phyloP scores from a whole-genome alignment of 257 asterid species.

The Primulina huaijiensis region DNA sequence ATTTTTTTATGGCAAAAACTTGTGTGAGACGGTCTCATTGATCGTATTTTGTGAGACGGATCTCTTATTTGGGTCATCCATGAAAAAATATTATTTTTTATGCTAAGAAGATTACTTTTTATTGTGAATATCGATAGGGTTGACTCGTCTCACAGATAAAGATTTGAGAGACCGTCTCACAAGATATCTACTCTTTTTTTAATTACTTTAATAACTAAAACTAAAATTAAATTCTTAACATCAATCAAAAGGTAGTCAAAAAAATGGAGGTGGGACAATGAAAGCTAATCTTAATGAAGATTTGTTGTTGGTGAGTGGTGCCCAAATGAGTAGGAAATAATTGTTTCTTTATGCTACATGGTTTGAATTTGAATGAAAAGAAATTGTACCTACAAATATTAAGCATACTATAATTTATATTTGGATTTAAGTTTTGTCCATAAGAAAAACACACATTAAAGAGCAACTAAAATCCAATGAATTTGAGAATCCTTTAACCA shows the following conservation, averaged over 20 bases:
- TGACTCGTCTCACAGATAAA: too few species aligned
- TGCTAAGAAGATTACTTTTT: too few species aligned
- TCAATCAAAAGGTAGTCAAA: constrained; percentile 50
- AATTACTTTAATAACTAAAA: too few species aligned
- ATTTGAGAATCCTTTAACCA: constrained; percentile 26
- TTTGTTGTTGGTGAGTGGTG: constrained; percentile 37
- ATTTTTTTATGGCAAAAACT: too few species aligned
- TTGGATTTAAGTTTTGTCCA: constrained; percentile 8
- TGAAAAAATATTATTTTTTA: too few species aligned
- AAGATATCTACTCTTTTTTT: too few species aligned
- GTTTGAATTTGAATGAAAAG: constrained; percentile 22
- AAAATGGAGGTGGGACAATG: constrained; percentile 32
- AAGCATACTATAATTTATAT: constrained; percentile 11
- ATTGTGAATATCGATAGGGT: too few species aligned
- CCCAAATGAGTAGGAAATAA: constrained; percentile 59
- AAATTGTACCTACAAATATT: neutral
- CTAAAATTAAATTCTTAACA: neutral
- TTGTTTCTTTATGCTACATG: constrained; percentile 30
- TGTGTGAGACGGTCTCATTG: too few species aligned
- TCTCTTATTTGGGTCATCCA: too few species aligned
- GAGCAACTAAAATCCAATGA: constrained; percentile 22
- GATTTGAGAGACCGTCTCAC: too few species aligned
- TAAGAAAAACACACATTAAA: constrained; percentile 18
- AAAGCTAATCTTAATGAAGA: constrained; percentile 30
- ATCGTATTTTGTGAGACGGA: too few species aligned